phyloP scores from a whole-genome alignment of 441 rosid species.

The Rhodomyrtus psidioides region DNA sequence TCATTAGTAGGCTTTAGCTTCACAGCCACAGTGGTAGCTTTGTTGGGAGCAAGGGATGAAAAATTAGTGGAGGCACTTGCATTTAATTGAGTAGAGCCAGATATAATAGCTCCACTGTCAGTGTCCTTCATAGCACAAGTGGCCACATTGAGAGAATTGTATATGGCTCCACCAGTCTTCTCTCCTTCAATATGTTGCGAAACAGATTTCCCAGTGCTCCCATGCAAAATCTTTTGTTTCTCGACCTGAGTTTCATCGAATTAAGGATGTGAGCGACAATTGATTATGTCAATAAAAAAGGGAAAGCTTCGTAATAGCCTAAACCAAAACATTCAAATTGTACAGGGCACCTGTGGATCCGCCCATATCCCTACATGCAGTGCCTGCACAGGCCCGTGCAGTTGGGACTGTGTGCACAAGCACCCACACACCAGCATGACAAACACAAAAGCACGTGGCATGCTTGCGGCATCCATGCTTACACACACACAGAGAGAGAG shows the following conservation, averaged over 20 bases:
- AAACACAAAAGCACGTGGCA: neutral
- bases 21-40: conserved; percentile 17
- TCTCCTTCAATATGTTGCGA: conserved; percentile 14
- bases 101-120: conserved; percentile 15
- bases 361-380: neutral
- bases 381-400: neutral
- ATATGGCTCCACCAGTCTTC: conserved; percentile 9
- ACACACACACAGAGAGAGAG: neutral
- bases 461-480: neutral
- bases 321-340: neutral
- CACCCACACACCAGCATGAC: neutral
- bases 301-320: neutral
- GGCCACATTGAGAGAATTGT: conserved; percentile 4
- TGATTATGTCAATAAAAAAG: neutral
- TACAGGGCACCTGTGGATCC: neutral
- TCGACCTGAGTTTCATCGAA: conserved; percentile 47
- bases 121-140: conserved; percentile 6
- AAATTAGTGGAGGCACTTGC: conserved; percentile 20
- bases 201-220: conserved; percentile 39
- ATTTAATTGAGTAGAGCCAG: conserved; percentile 19
- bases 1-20: conserved; percentile 28
- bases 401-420: neutral
- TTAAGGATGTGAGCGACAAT: neutral
- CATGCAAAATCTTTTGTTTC: too few relatives aligned
- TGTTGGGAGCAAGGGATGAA: conserved; percentile 14